Base-by-base conservation (phyloP, 768 basidiomycete genomes). In the Kwoniella sp. region DNA sequence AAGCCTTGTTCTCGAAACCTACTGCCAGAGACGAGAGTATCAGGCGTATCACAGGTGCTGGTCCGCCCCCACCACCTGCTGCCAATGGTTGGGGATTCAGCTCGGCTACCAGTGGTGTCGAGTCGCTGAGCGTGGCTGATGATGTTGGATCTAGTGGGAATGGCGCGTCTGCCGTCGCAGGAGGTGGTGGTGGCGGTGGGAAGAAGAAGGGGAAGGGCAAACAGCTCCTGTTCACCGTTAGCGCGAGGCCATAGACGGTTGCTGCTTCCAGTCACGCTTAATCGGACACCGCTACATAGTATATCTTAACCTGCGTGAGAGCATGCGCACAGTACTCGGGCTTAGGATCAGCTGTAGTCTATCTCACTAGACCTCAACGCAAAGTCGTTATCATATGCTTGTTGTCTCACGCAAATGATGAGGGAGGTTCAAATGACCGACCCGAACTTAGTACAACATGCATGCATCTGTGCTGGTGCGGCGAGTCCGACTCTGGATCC, bases 181-280 rank as follows among this genome's bases (percentile, higher is more conserved):
- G 47, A 20, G 53, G 64, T 23, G 54, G 63, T 22, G 62, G 4
- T 47, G 61, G 37, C n/a, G 73, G 71, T 0, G 73, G 74, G 13
- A 79, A 79, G 73, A 80, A 80, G 73, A 80, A 80, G 68, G 71
- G 71, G 1, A 76, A 76, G 52, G 65, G 70, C 26, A 80, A 80
- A 58, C 75, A 80, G 45, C 56, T 79, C 58, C 56, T 80, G 47
- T 80, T 80, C 52, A 66, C 61, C 26, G 75, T 80, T 34, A 74
- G 72, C 57, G 72, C 76, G 5, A 66, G 76, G 55, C 76, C 76
- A 12, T 56, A 57, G 15, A 52, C 20, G 26, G 50, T 48, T 20
- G 20, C 47, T 5, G 7, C 20, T 8, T 7, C 8, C 47, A 48
- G 34, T 37, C 34, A 7, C 34, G 7, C 13, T 5, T 7, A 37